These are phyloP conservation scores for Scleromitrula shiraiana DNA, from an alignment of 2,329 filamentous ascomycete genomes.

Conservation along the genomic window DNA sequence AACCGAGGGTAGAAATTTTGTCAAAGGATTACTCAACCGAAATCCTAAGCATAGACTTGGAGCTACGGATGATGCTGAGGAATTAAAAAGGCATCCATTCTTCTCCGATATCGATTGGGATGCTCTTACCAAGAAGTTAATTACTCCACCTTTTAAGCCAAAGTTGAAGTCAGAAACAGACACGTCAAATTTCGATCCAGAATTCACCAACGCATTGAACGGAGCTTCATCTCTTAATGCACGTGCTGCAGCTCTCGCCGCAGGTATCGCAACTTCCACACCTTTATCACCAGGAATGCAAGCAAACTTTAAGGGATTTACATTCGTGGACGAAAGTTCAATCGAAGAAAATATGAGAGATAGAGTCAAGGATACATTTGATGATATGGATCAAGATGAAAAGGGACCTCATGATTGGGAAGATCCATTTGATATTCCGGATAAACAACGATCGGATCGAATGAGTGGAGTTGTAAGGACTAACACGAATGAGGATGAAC, in stretches of 20 bases:
- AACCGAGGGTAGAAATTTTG: constrained; percentile 91
- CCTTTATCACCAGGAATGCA: constrained; percentile 92
- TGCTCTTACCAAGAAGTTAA: constrained; percentile 77
- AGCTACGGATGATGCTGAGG: constrained; percentile 82
- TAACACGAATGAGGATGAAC: constrained; percentile 47
- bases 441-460: constrained; percentile 40
- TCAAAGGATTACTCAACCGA: constrained; percentile 92
- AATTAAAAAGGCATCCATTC: constrained; percentile 90
- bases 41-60: constrained; percentile 94
- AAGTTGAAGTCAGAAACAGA: constrained; percentile 94
- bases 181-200: constrained; percentile 96
- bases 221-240: constrained; percentile 84
- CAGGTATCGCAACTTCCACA: constrained; percentile 80
- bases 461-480: constrained; percentile 58
- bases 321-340: constrained; percentile 95
- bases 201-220: constrained; percentile 92
- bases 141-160: constrained; percentile 94
- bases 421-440: constrained; percentile 36
- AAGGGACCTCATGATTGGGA: constrained; percentile 36
- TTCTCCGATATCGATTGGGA: constrained; percentile 93
- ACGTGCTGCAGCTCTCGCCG: constrained; percentile 76
- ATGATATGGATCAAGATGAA: constrained; percentile 54
- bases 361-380: constrained; percentile 42
- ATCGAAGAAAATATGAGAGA: constrained; percentile 76
- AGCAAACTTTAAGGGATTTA: constrained; percentile 97